Evolutionary conservation across 2,329 filamentous ascomycete genomes (phyloP).

Genomic region (Aspergillus fischeri): DNA sequence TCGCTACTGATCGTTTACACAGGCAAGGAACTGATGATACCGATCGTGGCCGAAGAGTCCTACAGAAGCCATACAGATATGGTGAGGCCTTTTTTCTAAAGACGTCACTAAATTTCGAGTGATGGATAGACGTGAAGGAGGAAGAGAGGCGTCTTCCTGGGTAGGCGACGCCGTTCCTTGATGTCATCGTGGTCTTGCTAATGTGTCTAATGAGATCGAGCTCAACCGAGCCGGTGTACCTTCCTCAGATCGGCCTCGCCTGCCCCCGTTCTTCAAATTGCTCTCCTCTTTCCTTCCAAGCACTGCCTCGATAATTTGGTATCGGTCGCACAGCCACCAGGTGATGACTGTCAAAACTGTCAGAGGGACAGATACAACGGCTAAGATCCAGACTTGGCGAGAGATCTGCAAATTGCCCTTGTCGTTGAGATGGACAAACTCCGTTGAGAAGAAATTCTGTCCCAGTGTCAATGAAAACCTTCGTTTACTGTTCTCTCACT

Average conservation of each 20-base stretch:
- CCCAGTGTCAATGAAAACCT: not conserved
- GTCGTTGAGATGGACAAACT: constrained; percentile 10
- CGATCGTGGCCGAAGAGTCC: no score
- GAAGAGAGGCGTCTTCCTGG: not conserved
- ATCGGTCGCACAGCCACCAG: constrained; percentile 9
- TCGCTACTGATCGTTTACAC: no score
- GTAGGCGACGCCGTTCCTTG: not conserved
- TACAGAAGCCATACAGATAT: no score
- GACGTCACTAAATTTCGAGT: not conserved
- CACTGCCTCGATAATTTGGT: not conserved
- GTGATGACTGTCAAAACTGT: constrained; percentile 4
- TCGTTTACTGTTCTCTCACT: not conserved
- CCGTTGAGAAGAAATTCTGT: constrained; percentile 13
- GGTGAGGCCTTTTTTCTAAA: not conserved
- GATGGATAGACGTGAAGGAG: not conserved
- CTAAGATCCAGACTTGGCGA: constrained; percentile 9
- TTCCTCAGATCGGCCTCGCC: not conserved
- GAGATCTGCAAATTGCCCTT: constrained; percentile 7
- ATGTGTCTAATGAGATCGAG: not conserved
- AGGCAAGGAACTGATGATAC: not conserved
- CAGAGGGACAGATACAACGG: constrained; percentile 7
- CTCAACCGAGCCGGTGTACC: not conserved
- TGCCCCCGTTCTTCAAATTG: not conserved
- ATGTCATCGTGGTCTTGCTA: not conserved
- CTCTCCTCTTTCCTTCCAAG: not conserved